phyloP scores from a whole-genome alignment of 2,329 filamentous ascomycete genomes.

The Camillea tinctor region DNA sequence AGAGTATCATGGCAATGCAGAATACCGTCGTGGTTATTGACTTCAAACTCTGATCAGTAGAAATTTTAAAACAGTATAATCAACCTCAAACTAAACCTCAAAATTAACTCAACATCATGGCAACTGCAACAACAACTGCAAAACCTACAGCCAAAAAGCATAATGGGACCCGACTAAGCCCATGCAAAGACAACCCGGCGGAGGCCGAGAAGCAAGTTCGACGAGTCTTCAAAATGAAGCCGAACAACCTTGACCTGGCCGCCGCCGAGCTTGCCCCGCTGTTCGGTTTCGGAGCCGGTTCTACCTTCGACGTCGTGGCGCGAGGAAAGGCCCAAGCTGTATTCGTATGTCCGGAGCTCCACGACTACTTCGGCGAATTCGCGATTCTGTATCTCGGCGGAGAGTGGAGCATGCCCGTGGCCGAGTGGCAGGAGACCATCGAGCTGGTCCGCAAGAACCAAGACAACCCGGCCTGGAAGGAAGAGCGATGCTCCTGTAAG shows the following conservation, averaged over 20 bases:
- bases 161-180: slow-evolving; percentile 1
- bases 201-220: slow-evolving; percentile 16
- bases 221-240: slow-evolving; percentile 15
- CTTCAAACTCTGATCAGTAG: background rate
- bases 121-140: background rate
- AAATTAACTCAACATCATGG: background rate
- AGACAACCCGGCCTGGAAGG: slow-evolving; percentile 2
- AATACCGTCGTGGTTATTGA: background rate
- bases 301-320: slow-evolving; percentile 11
- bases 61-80: background rate
- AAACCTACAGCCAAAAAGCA: background rate
- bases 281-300: slow-evolving; percentile 20
- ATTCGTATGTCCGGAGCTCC: slow-evolving; percentile 17
- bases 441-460: slow-evolving; percentile 6
- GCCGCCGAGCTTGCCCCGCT: slow-evolving; percentile 21
- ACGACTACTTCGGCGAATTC: slow-evolving; percentile 19
- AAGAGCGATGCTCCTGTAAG: background rate
- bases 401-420: slow-evolving; percentile 15
- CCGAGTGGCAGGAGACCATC: slow-evolving; percentile 15
- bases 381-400: slow-evolving; percentile 5
- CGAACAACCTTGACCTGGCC: slow-evolving; percentile 14
- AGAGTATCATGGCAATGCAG: background rate
- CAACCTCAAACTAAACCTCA: background rate
- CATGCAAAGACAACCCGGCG: slow-evolving; percentile 14
- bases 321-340: slow-evolving; percentile 17